These are phyloP conservation scores for Xylariaceae sp. DNA, from an alignment of 2,329 filamentous ascomycete species.

Conservation along the genomic window DNA sequence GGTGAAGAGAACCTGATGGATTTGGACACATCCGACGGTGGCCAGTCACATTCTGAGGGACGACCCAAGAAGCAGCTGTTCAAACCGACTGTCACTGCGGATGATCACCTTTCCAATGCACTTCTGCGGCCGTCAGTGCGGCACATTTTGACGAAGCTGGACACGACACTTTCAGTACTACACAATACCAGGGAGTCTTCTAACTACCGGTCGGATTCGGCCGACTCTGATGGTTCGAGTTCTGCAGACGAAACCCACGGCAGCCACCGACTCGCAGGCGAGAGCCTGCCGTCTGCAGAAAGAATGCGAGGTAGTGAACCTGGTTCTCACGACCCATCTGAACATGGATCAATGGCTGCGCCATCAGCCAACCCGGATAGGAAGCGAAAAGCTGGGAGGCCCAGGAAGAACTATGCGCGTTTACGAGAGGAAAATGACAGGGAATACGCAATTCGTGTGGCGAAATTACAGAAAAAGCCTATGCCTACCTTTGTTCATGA, in stretches of 20 bases:
- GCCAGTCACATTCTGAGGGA: neutral
- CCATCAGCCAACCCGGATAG: neutral
- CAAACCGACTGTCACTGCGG: slow-evolving; percentile 56
- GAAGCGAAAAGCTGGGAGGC: slow-evolving; percentile 32
- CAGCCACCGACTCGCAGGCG: slow-evolving; percentile 1
- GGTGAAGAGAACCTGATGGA: slow-evolving; percentile 18
- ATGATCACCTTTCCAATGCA: slow-evolving; percentile 63
- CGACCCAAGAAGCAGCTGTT: slow-evolving; percentile 18
- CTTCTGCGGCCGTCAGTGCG: slow-evolving; percentile 65
- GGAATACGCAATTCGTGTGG: slow-evolving; percentile 44
- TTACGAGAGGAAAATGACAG: slow-evolving; percentile 41
- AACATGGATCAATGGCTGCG: slow-evolving; percentile 1
- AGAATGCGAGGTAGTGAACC: slow-evolving; percentile 12
- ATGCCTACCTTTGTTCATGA: slow-evolving; percentile 21
- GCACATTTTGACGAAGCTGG: slow-evolving; percentile 67
- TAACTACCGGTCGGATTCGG: slow-evolving; percentile 22
- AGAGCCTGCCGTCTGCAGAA: neutral
- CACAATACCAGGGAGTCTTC: slow-evolving; percentile 59
- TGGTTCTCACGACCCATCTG: slow-evolving; percentile 6
- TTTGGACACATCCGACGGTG: slow-evolving; percentile 10
- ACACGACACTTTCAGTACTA: slow-evolving; percentile 64
- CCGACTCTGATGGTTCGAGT: slow-evolving; percentile 21
- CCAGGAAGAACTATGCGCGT: slow-evolving; percentile 34
- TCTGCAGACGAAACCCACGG: slow-evolving; percentile 11
- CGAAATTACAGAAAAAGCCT: slow-evolving; percentile 34